Evolutionary conservation across 148 eudicot species (phyloP).

Genomic region (Arctostaphylos glauca): DNA sequence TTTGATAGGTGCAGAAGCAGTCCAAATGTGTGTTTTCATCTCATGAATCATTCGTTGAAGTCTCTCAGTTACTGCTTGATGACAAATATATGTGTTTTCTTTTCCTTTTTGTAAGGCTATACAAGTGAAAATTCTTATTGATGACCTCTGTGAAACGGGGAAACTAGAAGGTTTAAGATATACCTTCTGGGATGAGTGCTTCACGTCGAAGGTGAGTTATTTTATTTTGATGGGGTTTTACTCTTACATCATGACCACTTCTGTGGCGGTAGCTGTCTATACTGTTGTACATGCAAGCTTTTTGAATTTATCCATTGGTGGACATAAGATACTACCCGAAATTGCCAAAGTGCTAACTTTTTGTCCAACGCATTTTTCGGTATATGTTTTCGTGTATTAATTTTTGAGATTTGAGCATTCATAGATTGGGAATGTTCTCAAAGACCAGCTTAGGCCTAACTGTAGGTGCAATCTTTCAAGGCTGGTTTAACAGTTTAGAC

Average conservation of each 20-base stretch:
- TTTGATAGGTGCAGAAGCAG: constrained; percentile 39
- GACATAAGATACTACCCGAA: not conserved
- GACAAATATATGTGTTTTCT: not conserved
- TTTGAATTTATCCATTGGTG: not conserved
- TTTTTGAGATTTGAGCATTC: constrained; percentile 5
- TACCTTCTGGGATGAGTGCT: constrained; percentile 85
- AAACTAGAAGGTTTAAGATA: constrained; percentile 70
- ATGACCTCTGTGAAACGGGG: constrained; percentile 67
- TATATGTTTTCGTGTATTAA: not conserved
- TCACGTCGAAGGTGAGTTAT: constrained; percentile 73
- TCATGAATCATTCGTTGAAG: not conserved
- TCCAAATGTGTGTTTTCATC: constrained; percentile 43
- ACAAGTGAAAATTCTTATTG: constrained; percentile 67
- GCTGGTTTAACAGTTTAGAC: not conserved
- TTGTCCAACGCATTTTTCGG: not conserved
- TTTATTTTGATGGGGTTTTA: not conserved
- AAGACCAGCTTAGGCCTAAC: not conserved
- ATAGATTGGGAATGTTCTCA: not conserved
- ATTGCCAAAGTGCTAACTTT: not conserved
- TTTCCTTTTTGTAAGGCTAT: constrained; percentile 43
- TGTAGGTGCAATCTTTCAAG: not conserved
- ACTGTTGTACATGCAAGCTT: not conserved
- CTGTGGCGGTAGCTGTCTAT: not conserved
- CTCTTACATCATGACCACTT: not conserved
- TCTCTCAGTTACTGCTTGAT: not conserved